phyloP scores from a whole-genome alignment of 1,284 basidiomycete species.

The Ceratobasidium sp. region DNA sequence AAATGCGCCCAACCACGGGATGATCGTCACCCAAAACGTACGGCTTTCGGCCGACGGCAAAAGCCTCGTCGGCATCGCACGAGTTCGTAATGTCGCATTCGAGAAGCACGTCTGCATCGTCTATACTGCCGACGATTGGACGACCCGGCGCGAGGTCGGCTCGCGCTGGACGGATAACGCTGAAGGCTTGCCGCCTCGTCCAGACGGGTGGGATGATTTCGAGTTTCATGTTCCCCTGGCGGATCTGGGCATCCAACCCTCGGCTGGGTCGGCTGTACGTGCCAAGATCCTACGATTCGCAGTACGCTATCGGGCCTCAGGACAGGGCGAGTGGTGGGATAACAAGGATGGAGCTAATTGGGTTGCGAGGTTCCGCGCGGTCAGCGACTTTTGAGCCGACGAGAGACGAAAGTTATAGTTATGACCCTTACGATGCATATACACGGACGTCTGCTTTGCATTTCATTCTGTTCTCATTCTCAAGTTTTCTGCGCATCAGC shows the following conservation, averaged over 20 bases:
- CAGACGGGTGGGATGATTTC: constrained; percentile 34
- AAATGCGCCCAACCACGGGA: constrained; percentile 12
- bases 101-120: constrained; percentile 17
- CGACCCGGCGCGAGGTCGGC: constrained; percentile 9
- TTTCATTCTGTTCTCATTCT: background rate
- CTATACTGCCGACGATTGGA: constrained; percentile 26
- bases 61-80: constrained; percentile 7
- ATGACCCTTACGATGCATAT: constrained; percentile 25
- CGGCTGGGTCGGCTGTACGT: constrained; percentile 16
- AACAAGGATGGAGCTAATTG: constrained; percentile 23
- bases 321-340: constrained; percentile 34
- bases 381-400: background rate
- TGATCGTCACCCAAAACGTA: constrained; percentile 6
- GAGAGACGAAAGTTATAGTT: background rate
- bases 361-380: constrained; percentile 32
- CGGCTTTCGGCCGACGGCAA: constrained; percentile 1
- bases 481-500: background rate
- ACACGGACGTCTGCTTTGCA: constrained; percentile 4
- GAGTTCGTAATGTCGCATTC: constrained; percentile 26
- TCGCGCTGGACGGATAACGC: constrained; percentile 3
- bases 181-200: constrained; percentile 4
- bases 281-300: constrained; percentile 7
- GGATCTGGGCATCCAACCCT: constrained; percentile 10
- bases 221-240: constrained; percentile 18
- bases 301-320: constrained; percentile 4